phyloP scores from a whole-genome alignment of 805 yeast species.

The Pichia pseudocactophila region DNA sequence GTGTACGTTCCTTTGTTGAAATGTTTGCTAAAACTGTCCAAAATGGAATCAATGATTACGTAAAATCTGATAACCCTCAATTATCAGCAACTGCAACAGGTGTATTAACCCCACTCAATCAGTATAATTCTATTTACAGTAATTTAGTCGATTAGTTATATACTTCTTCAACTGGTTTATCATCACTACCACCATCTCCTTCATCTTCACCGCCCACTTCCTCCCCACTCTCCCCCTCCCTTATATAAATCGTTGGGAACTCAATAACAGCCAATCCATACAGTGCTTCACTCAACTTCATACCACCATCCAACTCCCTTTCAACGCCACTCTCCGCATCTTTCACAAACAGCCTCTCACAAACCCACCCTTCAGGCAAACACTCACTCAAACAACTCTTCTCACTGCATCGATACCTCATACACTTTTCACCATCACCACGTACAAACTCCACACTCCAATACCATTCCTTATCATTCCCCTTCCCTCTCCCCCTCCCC shows the following conservation, averaged over 20 bases:
- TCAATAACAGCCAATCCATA: slow-evolving; percentile 58
- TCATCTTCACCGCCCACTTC: slow-evolving; percentile 10
- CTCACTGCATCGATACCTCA: slow-evolving; percentile 38
- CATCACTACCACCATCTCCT: neutral
- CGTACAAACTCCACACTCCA: slow-evolving; percentile 77
- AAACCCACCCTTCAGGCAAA: slow-evolving; percentile 28
- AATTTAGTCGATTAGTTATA: neutral
- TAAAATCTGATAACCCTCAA: slow-evolving; percentile 43
- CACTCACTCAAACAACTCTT: slow-evolving; percentile 27
- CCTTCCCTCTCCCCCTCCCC: slow-evolving; percentile 49
- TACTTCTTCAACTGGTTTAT: slow-evolving; percentile 22
- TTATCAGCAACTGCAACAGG: slow-evolving; percentile 13
- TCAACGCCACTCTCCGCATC: slow-evolving; percentile 18
- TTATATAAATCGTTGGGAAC: slow-evolving; percentile 59
- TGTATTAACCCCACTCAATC: slow-evolving; percentile 10
- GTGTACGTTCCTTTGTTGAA: slow-evolving; percentile 46
- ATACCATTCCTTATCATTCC: slow-evolving; percentile 43
- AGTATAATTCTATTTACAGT: slow-evolving; percentile 3
- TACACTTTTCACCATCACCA: slow-evolving; percentile 10
- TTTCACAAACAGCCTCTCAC: slow-evolving; percentile 26
- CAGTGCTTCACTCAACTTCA: slow-evolving; percentile 30
- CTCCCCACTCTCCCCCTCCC: slow-evolving; percentile 15
- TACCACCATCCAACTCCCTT: neutral
- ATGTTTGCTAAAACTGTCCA: slow-evolving; percentile 41
- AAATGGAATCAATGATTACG: slow-evolving; percentile 39